Evolutionary conservation across 495 filamentous ascomycete species (phyloP).

Genomic region (Penicillium daleae): DNA sequence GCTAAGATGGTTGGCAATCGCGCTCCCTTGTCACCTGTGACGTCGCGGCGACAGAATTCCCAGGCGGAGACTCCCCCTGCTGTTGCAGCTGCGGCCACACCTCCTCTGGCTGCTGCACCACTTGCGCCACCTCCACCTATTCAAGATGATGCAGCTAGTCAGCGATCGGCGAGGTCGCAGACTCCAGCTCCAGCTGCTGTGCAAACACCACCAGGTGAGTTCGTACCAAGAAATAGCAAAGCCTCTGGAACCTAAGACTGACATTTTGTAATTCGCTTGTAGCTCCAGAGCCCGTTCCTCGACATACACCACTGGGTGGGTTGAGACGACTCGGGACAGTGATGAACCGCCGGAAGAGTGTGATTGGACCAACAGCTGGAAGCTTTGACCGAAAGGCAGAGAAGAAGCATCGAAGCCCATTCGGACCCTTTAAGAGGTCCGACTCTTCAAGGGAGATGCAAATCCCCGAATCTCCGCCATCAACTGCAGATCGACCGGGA

Average conservation of each 20-base stretch:
- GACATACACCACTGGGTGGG: constrained; percentile 49
- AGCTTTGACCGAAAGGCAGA: constrained; percentile 47
- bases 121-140: constrained; percentile 47
- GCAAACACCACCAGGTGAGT: constrained; percentile 51
- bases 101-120: constrained; percentile 23
- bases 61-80: constrained; percentile 24
- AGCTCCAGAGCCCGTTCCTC: constrained; percentile 43
- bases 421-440: constrained; percentile 56
- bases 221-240: neutral
- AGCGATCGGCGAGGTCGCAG: constrained; percentile 56
- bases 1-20: constrained; percentile 48
- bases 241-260: neutral
- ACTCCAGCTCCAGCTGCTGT: constrained; percentile 27
- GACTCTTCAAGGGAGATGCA: constrained; percentile 47
- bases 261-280: constrained; percentile 7
- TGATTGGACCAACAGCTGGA: constrained; percentile 41
- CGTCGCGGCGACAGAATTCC: constrained; percentile 24
- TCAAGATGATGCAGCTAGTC: constrained; percentile 62
- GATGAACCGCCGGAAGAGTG: constrained; percentile 63
- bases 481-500: constrained; percentile 40
- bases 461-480: constrained; percentile 44
- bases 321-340: constrained; percentile 80
- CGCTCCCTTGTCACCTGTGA: constrained; percentile 16
- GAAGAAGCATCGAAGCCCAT: constrained; percentile 52
- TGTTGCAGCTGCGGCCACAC: constrained; percentile 11